Evolutionary conservation across 768 basidiomycete genomes (phyloP), one percentile per base, ranked within the genome.

Genomic region (Suillus weaverae): DNA sequence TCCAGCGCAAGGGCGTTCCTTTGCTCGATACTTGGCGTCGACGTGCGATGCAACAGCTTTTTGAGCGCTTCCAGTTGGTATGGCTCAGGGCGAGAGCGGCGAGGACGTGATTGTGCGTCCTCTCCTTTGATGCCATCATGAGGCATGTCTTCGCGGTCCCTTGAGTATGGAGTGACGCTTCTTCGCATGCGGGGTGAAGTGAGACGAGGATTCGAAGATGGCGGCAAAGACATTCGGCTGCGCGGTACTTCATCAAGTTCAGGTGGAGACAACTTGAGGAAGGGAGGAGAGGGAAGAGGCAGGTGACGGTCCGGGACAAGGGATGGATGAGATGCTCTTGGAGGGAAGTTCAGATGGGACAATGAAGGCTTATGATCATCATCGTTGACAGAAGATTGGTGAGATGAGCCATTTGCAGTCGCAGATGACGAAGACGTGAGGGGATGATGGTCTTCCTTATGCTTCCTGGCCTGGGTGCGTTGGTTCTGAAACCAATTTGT

Each of bases 401-500:
- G 48, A 8, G 57, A 59, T 41, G 60, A 53, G 30, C 57, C 63
- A 70, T 65, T 73, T 73, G 66, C 74, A 70, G 67, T 71, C 72
- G 63, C 67, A 61, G 64, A 70, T 61, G 64, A 53, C 3, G 60
- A 73, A 70, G 56, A 72, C 41, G 53, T 72, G 66, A 70, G 70
- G 13, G 60, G 69, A 14, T 39, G 74, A 63, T 51, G 72, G 59
- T 89, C 87, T 66, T 90, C 88, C 68, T 81, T 85, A 69, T 83
- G 84, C 78, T 89, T 90, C 80, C 89, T 89, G 38, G 89, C 86
- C 68, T 88, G 83, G 74, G 86, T 91, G 70, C 90, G 89, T 72
- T 93, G 90, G 71, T 92, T 91, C 81, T 92, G 91, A 74, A 93
- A 93, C 92, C 91, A 92, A 72, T 93, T 92, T 2, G 88, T 91